Base-by-base conservation (phyloP, 208 protist genomes). In the Trypanosoma rangeli region DNA sequence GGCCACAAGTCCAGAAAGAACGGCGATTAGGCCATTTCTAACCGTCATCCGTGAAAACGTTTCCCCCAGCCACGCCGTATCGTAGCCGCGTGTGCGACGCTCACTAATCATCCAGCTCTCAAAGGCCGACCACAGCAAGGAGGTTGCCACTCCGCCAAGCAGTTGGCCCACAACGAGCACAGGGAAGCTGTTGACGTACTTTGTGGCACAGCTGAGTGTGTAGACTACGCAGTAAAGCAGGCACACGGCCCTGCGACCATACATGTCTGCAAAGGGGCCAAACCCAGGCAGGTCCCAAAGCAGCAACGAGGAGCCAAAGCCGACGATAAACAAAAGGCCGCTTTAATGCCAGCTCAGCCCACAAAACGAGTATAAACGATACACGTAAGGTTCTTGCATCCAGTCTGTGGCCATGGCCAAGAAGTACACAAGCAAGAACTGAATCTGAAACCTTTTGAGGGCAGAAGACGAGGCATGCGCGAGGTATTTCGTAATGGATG, bases 91-190 rank as follows among this genome's bases (percentile, higher is more conserved):
- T 9, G 29, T 5, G 29, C 79, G 64, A 64, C 96, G 90, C 69
- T 90, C 87, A 49, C 56, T 79, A 16, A 98, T 82, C 89, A 98
- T 93, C 95, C 95, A 98, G 39, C 87, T 63, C 73, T 98, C 95
- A 81, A 97, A 97, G 12, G 78, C 73, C 3, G 89, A 92, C 57
- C 80, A 92, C n/a, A 98, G 70, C 26, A 98, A 71, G 8, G 89
- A 96, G 9, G 93, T 97, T 8, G 91, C 70, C 15, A 97, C 79
- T 53, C 93, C 93, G 22, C 73, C 70, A 7, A 93, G 58, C 9
- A 97, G 55, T 64, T 93, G 84, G 20, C 92, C 94, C 24, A 94
- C 0, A 20, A 94, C 42, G 0, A 98, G 61, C 0, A 84, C 42
- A n/a, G 22, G 33, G 20, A 84, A 80, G 33, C 73, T 64, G 55